Conservation (phyloP, 1,284 basidiomycete genomes). For the Quambalaria eucalypti region DNA sequence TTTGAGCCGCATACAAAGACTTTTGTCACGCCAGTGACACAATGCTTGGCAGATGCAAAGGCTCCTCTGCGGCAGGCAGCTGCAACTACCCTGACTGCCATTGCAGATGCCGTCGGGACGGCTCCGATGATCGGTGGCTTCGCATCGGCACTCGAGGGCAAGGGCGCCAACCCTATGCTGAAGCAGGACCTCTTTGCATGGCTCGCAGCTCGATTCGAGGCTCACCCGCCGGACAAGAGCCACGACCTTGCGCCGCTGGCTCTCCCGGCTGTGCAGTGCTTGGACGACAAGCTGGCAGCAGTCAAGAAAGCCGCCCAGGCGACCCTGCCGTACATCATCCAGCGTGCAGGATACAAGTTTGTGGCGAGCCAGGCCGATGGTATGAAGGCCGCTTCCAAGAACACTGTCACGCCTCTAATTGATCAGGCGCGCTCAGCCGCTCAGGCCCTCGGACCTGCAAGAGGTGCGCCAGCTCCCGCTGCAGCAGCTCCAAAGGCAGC, state of each 20-base stretch:
- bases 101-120: slow-evolving; percentile 72
- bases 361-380: slow-evolving; percentile 76
- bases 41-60: slow-evolving; percentile 87
- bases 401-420: slow-evolving; percentile 75
- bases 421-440: slow-evolving; percentile 51
- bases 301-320: slow-evolving; percentile 83
- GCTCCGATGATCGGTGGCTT: slow-evolving; percentile 73
- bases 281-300: slow-evolving; percentile 86
- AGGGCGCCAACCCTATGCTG: slow-evolving; percentile 73
- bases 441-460: slow-evolving; percentile 4
- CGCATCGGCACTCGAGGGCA: slow-evolving; percentile 64
- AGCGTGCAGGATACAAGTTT: slow-evolving; percentile 69
- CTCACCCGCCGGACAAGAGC: slow-evolving; percentile 51
- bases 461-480: slow-evolving; percentile 20
- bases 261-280: slow-evolving; percentile 62
- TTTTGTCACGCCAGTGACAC: slow-evolving; percentile 67
- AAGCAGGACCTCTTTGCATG: slow-evolving; percentile 75
- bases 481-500: slow-evolving; percentile 13
- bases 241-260: slow-evolving; percentile 71
- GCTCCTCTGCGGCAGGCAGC: slow-evolving; percentile 72
- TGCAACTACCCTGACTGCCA: slow-evolving; percentile 67
- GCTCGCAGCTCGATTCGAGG: slow-evolving; percentile 71
- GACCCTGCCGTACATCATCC: slow-evolving; percentile 69
- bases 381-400: slow-evolving; percentile 82
- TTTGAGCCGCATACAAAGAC: slow-evolving; percentile 82